These are phyloP conservation scores for Copromyces sp. DNA, from an alignment of 495 filamentous ascomycete species.

Conservation along the genomic window DNA sequence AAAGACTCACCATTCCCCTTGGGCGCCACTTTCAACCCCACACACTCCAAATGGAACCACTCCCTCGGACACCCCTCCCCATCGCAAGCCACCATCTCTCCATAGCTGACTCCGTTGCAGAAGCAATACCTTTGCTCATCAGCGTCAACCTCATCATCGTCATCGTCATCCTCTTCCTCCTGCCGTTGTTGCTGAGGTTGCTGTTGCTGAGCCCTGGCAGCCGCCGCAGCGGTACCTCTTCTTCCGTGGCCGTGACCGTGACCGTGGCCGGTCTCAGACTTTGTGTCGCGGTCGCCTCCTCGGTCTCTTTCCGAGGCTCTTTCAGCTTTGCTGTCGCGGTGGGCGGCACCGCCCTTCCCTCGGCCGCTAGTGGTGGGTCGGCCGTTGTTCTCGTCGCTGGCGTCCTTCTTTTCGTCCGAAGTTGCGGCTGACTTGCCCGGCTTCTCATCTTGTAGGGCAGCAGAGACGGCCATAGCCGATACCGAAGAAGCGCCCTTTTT, in stretches of 20 bases:
- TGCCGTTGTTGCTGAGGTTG: constrained; percentile 28
- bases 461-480: constrained; percentile 22
- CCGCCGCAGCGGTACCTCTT: neutral
- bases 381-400: constrained; percentile 6
- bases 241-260: neutral
- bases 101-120: constrained; percentile 87
- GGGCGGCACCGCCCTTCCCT: neutral
- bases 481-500: constrained; percentile 49
- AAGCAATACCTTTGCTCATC: constrained; percentile 87
- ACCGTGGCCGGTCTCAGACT: neutral
- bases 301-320: neutral
- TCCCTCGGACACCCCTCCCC: constrained; percentile 75
- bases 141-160: constrained; percentile 61
- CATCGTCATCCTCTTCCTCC: constrained; percentile 43
- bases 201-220: constrained; percentile 3
- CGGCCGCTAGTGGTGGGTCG: neutral
- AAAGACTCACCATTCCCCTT: constrained; percentile 63
- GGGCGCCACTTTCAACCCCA: constrained; percentile 77
- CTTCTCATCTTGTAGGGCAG: neutral
- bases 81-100: constrained; percentile 98
- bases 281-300: neutral
- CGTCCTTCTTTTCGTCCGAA: neutral
- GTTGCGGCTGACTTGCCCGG: neutral
- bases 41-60: constrained; percentile 95
- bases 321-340: neutral